Base-by-base conservation (phyloP, 306 rosid genomes). In the Leucaena leucocephala region DNA sequence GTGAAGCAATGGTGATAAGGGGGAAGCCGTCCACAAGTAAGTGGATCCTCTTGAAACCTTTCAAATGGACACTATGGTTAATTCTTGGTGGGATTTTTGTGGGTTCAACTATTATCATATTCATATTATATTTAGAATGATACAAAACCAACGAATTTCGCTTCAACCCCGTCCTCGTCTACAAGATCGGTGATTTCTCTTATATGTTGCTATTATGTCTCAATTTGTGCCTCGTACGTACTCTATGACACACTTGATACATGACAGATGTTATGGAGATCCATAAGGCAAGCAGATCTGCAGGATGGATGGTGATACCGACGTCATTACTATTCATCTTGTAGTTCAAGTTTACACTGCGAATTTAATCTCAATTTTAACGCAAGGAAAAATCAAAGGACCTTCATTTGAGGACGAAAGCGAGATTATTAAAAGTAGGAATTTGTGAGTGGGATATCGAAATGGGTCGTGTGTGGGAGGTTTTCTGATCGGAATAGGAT, bases 331-430 rank as follows among this genome's bases (percentile, higher is more conserved):
- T 59, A 12, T 59, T 59, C 66, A 27, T 59, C 66, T 4, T 59
- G 39, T 59, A 33, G 5, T 59, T 39, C 66, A 59, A 27, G 66
- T 59, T 59, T 59, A 59, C 66, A 59, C 66, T 0, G 66, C 39
- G 3, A 59, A 59, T 33, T 33, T 59, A 5, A 59, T 39, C 11
- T 59, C 66, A 27, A 27, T 27, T 4, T 27, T 59, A 59, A 59
- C 39, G 0, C 39, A 59, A 59, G 39, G 66, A 13, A 33, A 27
- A 33, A 4, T 0, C 15, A 12, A 13, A 36, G 19, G 54, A 63
- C 85, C 90, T 1, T 55, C 75, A 45, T 59, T 48, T 13, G 36
- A 39, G 3, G 80, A 76, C 45, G 72, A 64, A 19, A 46, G 19
- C 13, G 77, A 82, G 64, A 70, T 77, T n/a, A 34, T 27, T 27